Evolutionary conservation across 805 yeast species (phyloP).

Genomic region (Teunomyces kruisii): DNA sequence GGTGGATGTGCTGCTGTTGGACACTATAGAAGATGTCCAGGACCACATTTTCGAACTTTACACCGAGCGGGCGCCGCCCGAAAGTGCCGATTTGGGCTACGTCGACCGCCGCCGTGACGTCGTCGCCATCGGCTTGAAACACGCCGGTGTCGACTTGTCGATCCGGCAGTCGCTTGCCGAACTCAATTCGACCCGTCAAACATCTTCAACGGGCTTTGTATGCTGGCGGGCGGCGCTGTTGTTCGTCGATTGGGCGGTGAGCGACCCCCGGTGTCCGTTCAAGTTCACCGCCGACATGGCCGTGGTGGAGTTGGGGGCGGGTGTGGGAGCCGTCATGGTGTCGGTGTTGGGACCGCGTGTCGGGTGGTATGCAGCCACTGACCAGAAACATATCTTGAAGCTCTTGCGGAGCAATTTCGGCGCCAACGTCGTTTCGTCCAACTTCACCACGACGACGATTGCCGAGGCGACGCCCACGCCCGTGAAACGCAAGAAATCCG

Average conservation of each 20-base stretch:
- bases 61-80: slow-evolving; percentile 25
- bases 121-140: slow-evolving; percentile 21
- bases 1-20: slow-evolving; percentile 12
- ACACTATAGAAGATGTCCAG: slow-evolving; percentile 21
- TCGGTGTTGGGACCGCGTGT: slow-evolving; percentile 33
- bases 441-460: slow-evolving; percentile 7
- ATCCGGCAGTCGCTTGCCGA: slow-evolving; percentile 35
- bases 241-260: slow-evolving; percentile 55
- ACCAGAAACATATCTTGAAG: slow-evolving; percentile 55
- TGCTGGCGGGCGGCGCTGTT: slow-evolving; percentile 56
- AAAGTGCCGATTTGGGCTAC: slow-evolving; percentile 33
- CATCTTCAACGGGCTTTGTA: slow-evolving; percentile 62
- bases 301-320: slow-evolving; percentile 63
- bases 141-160: slow-evolving; percentile 21
- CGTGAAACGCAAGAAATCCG: too few relatives aligned
- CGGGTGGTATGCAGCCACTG: slow-evolving; percentile 52
- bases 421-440: slow-evolving; percentile 28
- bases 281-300: not conserved
- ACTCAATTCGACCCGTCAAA: slow-evolving; percentile 29
- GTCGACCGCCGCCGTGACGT: slow-evolving; percentile 27
- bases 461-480: too few relatives aligned
- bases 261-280: slow-evolving; percentile 27
- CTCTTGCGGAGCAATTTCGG: slow-evolving; percentile 47
- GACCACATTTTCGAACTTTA: slow-evolving; percentile 36
- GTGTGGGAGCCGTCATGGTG: slow-evolving; percentile 54